Percentiles rank a stretch among this genome's conserved stretches.
phyloP scores from a whole-genome alignment of 129 eudicot genomes.

The Smallanthus sonchifolius region DNA sequence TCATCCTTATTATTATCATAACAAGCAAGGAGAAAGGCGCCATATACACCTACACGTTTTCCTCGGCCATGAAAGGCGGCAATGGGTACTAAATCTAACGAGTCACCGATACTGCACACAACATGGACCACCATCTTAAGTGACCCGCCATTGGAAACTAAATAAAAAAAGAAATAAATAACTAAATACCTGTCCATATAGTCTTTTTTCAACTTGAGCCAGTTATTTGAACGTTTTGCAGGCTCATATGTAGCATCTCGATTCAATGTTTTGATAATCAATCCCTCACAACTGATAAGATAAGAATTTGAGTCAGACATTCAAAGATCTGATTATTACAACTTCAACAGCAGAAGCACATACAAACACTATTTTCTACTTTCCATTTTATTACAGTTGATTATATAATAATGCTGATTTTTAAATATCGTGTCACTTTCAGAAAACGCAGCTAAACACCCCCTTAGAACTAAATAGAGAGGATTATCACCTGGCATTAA shows the following conservation, averaged over 20 bases:
- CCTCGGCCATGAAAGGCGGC: slow-evolving; percentile 95
- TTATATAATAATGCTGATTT: not conserved
- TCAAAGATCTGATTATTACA: not conserved
- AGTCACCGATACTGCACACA: slow-evolving; percentile 80
- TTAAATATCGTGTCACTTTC: not conserved
- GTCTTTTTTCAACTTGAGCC: slow-evolving; percentile 94
- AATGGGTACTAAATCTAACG: slow-evolving; percentile 88
- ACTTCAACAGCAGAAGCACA: not conserved
- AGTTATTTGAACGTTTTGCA: slow-evolving; percentile 85
- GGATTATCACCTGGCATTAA: slow-evolving; percentile 55
- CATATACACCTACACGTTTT: slow-evolving; percentile 86
- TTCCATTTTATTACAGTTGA: not conserved
- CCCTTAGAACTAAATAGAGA: not conserved
- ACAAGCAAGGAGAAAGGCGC: slow-evolving; percentile 97
- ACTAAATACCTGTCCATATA: slow-evolving; percentile 74
- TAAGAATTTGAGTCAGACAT: not conserved
- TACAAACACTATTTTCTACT: not conserved
- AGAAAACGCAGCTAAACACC: not conserved
- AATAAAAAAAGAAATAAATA: not conserved
- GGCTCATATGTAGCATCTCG: slow-evolving; percentile 97
- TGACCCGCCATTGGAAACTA: not conserved
- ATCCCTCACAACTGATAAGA: slow-evolving; percentile 77
- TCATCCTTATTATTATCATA: slow-evolving; percentile 77
- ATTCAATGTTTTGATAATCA: slow-evolving; percentile 86
- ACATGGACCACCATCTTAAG: not conserved